A percentile compares a stretch with the other conserved stretches of the same genome.
These are phyloP conservation scores for Neurospora sp. DNA, from an alignment of 2,329 filamentous ascomycete species.

Conservation along the genomic window DNA sequence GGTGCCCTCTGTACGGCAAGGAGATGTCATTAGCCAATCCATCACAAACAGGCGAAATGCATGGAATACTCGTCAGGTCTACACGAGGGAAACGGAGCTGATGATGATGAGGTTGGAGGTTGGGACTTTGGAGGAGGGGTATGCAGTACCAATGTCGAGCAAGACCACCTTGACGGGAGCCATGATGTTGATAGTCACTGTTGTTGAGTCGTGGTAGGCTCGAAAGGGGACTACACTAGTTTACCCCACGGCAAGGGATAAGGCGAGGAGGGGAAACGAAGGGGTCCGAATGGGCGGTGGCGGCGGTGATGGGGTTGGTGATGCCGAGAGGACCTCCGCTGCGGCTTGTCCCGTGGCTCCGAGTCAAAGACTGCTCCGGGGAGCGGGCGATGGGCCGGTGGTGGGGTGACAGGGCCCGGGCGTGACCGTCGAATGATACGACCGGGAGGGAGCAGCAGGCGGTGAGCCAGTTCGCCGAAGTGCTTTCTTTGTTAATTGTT, in stretches of 20 bases:
- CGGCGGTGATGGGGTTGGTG: neutral
- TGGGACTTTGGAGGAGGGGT: slow-evolving; percentile 1
- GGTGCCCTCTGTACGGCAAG: slow-evolving; percentile 55
- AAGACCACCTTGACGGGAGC: slow-evolving; percentile 36
- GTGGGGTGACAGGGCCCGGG: neutral
- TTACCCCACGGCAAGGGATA: neutral
- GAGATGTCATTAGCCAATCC: slow-evolving; percentile 30
- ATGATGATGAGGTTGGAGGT: slow-evolving; percentile 3
- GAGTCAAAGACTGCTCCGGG: neutral
- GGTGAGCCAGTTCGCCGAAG: neutral
- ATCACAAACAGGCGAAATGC: slow-evolving; percentile 21
- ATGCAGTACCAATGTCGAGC: slow-evolving; percentile 44
- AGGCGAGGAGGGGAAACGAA: neutral
- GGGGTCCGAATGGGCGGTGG: neutral
- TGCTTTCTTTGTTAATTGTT: neutral
- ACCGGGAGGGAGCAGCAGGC: neutral
- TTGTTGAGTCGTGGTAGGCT: neutral
- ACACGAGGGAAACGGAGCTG: slow-evolving; percentile 11
- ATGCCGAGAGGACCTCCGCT: neutral
- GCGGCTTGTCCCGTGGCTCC: neutral
- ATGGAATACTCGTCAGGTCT: slow-evolving; percentile 9
- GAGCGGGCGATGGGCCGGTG: neutral
- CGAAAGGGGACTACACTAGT: neutral
- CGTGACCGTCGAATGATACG: neutral
- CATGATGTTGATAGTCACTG: slow-evolving; percentile 17